phyloP scores from a whole-genome alignment of 495 filamentous ascomycete species.

The Acidomyces sp. region DNA sequence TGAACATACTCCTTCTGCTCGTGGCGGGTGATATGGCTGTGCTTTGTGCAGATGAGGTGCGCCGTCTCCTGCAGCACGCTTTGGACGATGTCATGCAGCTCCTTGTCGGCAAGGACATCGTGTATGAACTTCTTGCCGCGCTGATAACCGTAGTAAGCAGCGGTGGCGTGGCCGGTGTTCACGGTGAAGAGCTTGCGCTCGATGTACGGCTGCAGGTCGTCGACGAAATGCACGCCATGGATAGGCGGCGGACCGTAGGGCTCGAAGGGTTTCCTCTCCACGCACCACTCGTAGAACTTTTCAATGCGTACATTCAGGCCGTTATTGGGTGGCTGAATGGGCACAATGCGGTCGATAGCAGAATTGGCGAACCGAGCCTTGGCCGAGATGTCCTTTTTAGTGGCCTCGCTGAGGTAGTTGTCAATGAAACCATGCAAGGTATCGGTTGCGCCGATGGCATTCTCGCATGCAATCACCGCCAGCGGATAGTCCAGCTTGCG shows the following conservation, averaged over 20 bases:
- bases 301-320: conserved; percentile 90
- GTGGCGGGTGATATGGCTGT: conserved; percentile 51
- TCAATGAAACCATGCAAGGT: conserved; percentile 70
- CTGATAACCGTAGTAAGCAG: conserved; percentile 86
- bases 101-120: conserved; percentile 56
- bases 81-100: conserved; percentile 62
- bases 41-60: conserved; percentile 70
- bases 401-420: conserved; percentile 34
- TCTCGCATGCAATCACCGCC: conserved; percentile 94
- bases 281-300: conserved; percentile 97
- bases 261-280: conserved; percentile 71
- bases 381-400: conserved; percentile 28
- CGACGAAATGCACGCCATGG: conserved; percentile 81
- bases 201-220: conserved; percentile 84
- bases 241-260: conserved; percentile 53
- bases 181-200: conserved; percentile 99
- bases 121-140: conserved; percentile 73
- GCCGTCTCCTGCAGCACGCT: conserved; percentile 70
- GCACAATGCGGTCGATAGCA: conserved; percentile 94
- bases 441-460: conserved; percentile 85
- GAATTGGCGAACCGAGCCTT: conserved; percentile 74
- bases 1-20: conserved; percentile 85
- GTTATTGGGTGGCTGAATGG: conserved; percentile 61
- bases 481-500: conserved; percentile 59
- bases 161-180: conserved; percentile 95